Base-by-base conservation (phyloP, 257 asterid genomes). In the Jacaranda mimosifolia region DNA sequence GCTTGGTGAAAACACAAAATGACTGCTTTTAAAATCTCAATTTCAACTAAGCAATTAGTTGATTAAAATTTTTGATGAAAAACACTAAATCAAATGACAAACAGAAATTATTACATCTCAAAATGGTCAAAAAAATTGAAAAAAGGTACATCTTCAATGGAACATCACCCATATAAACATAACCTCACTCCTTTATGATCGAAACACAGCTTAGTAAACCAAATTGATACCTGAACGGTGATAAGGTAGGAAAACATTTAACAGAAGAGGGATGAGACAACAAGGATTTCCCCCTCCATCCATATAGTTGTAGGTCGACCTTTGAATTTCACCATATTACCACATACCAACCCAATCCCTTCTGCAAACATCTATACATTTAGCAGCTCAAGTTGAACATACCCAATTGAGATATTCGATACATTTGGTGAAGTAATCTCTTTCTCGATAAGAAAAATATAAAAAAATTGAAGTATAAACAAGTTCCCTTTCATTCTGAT, bases 131-230 rank as follows among this genome's bases (percentile, higher is more conserved):
- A 53, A 48, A 11, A 58, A 42, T 3, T 38, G 65, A 11, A 9
- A 9, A 9, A 6, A 5, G 13, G 32, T 39, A 45, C 2, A 13
- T 73, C 63, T 38, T 26, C 32, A 26, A 26, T 26, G 32, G 32
- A 26, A 26, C 32, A 26, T 26, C 45, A 76, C 26, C 17, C 19
- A 19, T 52, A 6, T 4, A 55, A 76, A 9, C 18, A 18, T 49
- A 49, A 48, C 6, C 13, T 6, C 46, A 9, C 70, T 32, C 49
- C 6, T 15, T 60, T 19, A 62, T 74, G 71, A 59, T 57, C 14
- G 60, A 45, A 26, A 32, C 70, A 77, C 42, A 69, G 45, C 51
- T 58, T 17, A 12, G 35, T 26, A 43, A 77, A 36, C 18, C 26
- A 32, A 21, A 48, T 43, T 65, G 26, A 35, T 18, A 45, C 14